A percentile compares a stretch with the other conserved stretches of the same genome.
Evolutionary conservation across 106 monocot genomes (phyloP).

Genomic region (Allium fistulosum): DNA sequence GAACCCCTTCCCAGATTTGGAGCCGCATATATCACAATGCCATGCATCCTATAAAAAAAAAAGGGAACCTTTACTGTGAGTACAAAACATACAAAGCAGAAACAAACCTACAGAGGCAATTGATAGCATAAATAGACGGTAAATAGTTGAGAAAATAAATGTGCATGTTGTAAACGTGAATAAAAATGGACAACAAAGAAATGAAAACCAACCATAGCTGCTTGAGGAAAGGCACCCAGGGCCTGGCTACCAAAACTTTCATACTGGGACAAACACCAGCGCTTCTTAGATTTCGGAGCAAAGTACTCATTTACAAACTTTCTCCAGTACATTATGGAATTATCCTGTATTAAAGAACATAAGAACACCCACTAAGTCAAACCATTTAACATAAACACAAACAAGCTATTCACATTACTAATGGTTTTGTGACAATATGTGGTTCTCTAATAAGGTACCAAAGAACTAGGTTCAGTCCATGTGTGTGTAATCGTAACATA

Average conservation of each 20-base stretch:
- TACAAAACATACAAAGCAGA: neutral
- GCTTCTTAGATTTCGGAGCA: slow-evolving; percentile 76
- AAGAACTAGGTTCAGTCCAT: too few relatives aligned
- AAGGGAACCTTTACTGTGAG: neutral
- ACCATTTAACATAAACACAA: too few relatives aligned
- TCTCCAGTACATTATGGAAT: slow-evolving; percentile 84
- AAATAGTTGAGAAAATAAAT: neutral
- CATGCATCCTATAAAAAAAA: slow-evolving; percentile 64
- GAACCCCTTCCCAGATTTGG: slow-evolving; percentile 87
- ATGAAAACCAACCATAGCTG: slow-evolving; percentile 55
- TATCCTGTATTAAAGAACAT: slow-evolving; percentile 41
- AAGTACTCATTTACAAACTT: slow-evolving; percentile 88
- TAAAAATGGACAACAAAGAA: neutral
- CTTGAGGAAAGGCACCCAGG: slow-evolving; percentile 67
- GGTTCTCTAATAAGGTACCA: too few relatives aligned
- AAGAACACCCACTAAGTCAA: neutral
- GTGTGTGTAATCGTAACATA: too few relatives aligned
- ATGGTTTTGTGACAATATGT: too few relatives aligned
- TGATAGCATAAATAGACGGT: neutral
- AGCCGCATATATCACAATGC: slow-evolving; percentile 82
- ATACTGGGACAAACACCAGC: slow-evolving; percentile 82
- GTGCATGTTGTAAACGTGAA: neutral
- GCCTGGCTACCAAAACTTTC: slow-evolving; percentile 61
- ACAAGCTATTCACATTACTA: too few relatives aligned
- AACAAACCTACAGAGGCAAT: neutral